Evolutionary conservation across 140 eudicot species (phyloP).

Genomic region (Stevia rebaudiana): DNA sequence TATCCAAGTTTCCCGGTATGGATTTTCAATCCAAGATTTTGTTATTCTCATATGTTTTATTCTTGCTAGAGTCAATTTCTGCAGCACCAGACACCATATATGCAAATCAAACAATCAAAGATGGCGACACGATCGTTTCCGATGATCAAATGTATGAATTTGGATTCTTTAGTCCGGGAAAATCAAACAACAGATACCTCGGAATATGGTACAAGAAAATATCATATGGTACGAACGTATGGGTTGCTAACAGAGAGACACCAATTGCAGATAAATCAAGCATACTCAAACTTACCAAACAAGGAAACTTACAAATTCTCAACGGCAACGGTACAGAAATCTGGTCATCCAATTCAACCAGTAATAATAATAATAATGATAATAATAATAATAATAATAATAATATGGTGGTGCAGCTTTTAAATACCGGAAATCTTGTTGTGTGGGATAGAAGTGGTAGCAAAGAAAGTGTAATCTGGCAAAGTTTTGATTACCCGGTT

Average conservation of each 20-base stretch:
- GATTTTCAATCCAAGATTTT: background rate
- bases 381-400: background rate
- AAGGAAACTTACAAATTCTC: background rate
- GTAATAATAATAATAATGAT: background rate
- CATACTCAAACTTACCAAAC: background rate
- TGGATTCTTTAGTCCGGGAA: conserved; percentile 18
- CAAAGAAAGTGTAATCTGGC: conserved; percentile 20
- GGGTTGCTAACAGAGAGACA: conserved; percentile 12
- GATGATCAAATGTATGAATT: conserved; percentile 7
- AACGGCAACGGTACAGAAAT: background rate
- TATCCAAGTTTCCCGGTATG: background rate
- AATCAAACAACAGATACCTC: conserved; percentile 14
- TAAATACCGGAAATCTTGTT: conserved; percentile 39
- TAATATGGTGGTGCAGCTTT: conserved; percentile 15
- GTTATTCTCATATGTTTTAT: background rate
- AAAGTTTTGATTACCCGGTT: conserved; percentile 32
- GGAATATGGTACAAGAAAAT: conserved; percentile 11
- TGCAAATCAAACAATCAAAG: conserved; percentile 17
- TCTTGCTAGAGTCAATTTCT: conserved; percentile 8
- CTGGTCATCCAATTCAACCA: conserved; percentile 17
- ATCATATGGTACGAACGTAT: background rate
- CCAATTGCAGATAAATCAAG: background rate
- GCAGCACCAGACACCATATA: conserved; percentile 8
- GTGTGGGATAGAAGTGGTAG: conserved; percentile 5
- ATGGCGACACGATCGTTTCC: conserved; percentile 22